Conservation (phyloP, 139 green algal genomes). For the Eudorina sp. region DNA sequence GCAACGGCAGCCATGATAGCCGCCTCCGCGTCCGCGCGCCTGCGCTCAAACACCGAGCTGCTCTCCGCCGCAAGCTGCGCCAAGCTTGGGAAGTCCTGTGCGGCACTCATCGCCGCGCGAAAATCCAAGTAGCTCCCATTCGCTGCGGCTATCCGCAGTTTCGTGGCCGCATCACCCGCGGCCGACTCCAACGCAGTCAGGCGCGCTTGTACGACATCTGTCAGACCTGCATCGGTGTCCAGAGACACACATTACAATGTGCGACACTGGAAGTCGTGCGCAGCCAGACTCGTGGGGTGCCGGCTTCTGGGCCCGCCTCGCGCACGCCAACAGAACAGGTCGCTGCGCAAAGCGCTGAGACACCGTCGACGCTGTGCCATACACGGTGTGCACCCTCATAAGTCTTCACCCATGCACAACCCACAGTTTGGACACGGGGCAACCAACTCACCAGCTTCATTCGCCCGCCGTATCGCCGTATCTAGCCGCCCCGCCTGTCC, state of each 20-base stretch:
- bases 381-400: no score
- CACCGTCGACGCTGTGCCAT: no score
- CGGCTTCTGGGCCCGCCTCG: no score
- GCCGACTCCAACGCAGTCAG: not conserved
- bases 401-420: no score
- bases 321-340: no score
- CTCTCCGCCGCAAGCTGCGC: not conserved
- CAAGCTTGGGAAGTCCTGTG: conserved; percentile 24
- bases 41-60: not conserved
- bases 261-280: no score
- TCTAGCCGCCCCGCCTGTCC: not conserved
- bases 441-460: conserved; percentile 10
- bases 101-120: not conserved
- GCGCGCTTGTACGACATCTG: not conserved
- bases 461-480: not conserved
- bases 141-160: not conserved
- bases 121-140: not conserved
- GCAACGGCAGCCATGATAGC: not conserved
- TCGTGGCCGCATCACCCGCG: not conserved
- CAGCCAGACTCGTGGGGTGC: no score
- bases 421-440: no score
- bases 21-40: conserved; percentile 10
- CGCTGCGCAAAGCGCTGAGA: no score
- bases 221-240: no score
- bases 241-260: no score